Conservation (phyloP, 768 basidiomycete species). For the Termitomyces sp. region DNA sequence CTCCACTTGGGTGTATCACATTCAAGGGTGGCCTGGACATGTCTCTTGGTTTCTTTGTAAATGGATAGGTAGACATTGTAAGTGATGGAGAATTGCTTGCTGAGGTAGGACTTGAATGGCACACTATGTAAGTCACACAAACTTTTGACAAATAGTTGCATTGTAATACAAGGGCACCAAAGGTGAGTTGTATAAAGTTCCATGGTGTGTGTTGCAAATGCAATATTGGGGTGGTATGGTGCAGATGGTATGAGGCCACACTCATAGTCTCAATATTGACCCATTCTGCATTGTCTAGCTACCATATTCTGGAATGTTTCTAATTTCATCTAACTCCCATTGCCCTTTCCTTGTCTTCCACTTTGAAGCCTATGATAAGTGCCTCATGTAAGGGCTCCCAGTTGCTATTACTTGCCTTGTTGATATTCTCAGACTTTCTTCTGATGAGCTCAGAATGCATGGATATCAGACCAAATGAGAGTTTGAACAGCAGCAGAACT, state of each 20-base stretch:
- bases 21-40: conserved; percentile 17
- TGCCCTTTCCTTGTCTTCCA: too few relatives aligned
- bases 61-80: conserved; percentile 22
- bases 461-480: too few relatives aligned
- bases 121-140: neutral
- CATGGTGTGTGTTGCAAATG: neutral
- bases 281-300: neutral
- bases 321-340: too few relatives aligned
- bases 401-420: neutral
- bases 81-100: conserved; percentile 6
- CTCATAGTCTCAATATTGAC: neutral
- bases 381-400: too few relatives aligned
- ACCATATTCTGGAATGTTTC: too few relatives aligned
- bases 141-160: too few relatives aligned
- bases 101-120: conserved; percentile 10
- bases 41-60: neutral
- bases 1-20: conserved; percentile 21
- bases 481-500: too few relatives aligned
- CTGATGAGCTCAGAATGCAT: neutral
- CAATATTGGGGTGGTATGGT: neutral
- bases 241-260: neutral
- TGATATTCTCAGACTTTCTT: neutral
- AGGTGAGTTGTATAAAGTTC: neutral
- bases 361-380: too few relatives aligned
- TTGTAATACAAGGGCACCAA: neutral